Percentiles rank a stretch among this genome's conserved stretches.
Conservation (phyloP, 2,329 filamentous ascomycete genomes). For the Pseudogymnoascus sp. region DNA sequence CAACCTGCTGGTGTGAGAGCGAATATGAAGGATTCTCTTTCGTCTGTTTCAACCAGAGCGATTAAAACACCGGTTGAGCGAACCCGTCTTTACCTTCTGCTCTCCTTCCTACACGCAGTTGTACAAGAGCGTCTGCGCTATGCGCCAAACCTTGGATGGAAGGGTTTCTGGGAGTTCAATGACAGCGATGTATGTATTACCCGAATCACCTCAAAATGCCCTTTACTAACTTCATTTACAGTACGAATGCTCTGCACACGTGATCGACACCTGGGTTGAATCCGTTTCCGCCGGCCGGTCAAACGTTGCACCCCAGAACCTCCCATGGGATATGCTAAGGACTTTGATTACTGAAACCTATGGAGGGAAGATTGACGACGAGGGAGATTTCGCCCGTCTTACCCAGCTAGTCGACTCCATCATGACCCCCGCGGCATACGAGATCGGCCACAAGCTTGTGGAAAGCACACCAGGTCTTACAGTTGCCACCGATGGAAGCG, state of each 20-base stretch:
- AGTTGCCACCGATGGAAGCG: slow-evolving; percentile 31
- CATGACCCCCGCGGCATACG: slow-evolving; percentile 82
- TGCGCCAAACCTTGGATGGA: slow-evolving; percentile 90
- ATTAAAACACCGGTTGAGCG: slow-evolving; percentile 84
- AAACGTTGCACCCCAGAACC: slow-evolving; percentile 86
- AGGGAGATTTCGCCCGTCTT: slow-evolving; percentile 72
- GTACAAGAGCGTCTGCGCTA: slow-evolving; percentile 92
- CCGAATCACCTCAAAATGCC: slow-evolving; percentile 17
- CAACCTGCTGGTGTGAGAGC: slow-evolving; percentile 93
- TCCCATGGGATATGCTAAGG: slow-evolving; percentile 94
- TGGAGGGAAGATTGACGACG: slow-evolving; percentile 93
- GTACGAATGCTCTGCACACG: slow-evolving; percentile 96
- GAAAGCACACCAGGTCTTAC: slow-evolving; percentile 39
- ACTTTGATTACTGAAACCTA: slow-evolving; percentile 90
- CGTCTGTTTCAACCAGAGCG: slow-evolving; percentile 68
- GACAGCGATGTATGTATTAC: slow-evolving; percentile 83
- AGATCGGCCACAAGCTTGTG: slow-evolving; percentile 85
- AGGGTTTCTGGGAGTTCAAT: slow-evolving; percentile 99
- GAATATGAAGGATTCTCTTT: slow-evolving; percentile 97
- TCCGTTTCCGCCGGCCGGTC: slow-evolving; percentile 73
- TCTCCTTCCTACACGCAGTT: slow-evolving; percentile 93
- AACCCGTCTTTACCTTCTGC: slow-evolving; percentile 77
- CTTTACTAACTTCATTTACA: slow-evolving; percentile 35
- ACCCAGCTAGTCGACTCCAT: slow-evolving; percentile 66
- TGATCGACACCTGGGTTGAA: slow-evolving; percentile 93